Percentiles rank a stretch among this genome's conserved stretches.
These are phyloP conservation scores for Madurella mycetomatis DNA, from an alignment of 2,329 filamentous ascomycete genomes.

Conservation along the genomic window DNA sequence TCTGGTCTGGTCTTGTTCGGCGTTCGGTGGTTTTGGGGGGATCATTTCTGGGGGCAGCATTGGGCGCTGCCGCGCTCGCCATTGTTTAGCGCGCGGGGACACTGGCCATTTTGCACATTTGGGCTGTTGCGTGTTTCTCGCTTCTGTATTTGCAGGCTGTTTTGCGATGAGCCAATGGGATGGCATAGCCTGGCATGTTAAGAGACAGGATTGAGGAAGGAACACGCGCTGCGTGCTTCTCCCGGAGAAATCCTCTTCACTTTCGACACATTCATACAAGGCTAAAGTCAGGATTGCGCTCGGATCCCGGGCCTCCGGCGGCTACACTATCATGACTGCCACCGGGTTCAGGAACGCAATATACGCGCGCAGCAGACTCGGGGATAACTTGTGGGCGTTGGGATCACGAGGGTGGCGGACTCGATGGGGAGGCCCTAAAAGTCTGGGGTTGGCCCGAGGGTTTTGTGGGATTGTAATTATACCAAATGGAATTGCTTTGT, in stretches of 20 bases:
- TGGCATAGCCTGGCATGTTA: background rate
- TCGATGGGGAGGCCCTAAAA: background rate
- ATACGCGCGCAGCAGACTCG: background rate
- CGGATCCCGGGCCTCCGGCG: background rate
- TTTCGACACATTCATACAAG: background rate
- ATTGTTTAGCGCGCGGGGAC: background rate
- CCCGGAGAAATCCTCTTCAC: background rate
- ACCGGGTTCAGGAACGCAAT: background rate
- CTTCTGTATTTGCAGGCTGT: conserved; percentile 1
- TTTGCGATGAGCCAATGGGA: background rate
- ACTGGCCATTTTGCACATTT: conserved; percentile 6
- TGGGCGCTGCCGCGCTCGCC: conserved; percentile 14
- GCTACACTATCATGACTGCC: background rate
- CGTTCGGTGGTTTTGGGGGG: conserved; percentile 21
- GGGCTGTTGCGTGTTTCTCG: background rate
- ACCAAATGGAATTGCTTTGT: conserved; percentile 17
- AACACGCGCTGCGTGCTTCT: background rate
- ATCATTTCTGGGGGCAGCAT: conserved; percentile 17
- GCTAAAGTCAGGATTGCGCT: background rate
- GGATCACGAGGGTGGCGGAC: conserved; percentile 2
- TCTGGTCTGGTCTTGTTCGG: conserved; percentile 20
- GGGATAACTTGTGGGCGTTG: conserved; percentile 2
- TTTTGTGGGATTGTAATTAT: conserved; percentile 23
- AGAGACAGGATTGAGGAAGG: too few species aligned
- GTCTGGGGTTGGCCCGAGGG: background rate